phyloP scores from a whole-genome alignment of 169 alveolate genomes.

The Babesia caballi region DNA sequence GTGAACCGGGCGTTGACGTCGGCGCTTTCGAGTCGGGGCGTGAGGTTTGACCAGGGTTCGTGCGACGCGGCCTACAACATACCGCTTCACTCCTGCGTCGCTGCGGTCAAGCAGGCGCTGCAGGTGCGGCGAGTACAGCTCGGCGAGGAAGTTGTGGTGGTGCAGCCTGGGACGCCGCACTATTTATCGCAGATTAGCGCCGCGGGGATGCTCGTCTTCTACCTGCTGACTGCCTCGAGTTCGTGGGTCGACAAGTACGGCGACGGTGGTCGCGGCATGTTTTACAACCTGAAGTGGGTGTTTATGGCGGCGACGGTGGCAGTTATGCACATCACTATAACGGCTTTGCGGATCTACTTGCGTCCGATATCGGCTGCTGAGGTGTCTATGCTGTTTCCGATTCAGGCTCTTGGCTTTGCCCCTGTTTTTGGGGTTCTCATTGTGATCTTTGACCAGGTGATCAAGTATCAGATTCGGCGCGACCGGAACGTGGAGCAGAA shows the following conservation, averaged over 20 bases:
- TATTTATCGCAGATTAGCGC: slow-evolving; percentile 31
- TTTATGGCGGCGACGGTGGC: background rate
- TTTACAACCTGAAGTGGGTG: slow-evolving; percentile 44
- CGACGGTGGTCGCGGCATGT: background rate
- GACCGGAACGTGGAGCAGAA: slow-evolving; percentile 60
- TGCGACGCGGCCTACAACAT: background rate
- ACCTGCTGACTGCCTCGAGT: slow-evolving; percentile 27
- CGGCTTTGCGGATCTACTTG: slow-evolving; percentile 1
- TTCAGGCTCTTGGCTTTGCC: background rate
- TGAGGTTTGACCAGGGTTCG: background rate
- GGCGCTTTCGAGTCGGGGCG: background rate
- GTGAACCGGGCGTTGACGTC: background rate
- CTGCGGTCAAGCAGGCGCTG: background rate
- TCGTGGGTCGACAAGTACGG: slow-evolving; percentile 62
- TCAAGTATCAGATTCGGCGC: slow-evolving; percentile 28
- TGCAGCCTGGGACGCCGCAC: slow-evolving; percentile 1
- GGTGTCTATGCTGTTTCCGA: background rate
- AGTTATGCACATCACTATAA: slow-evolving; percentile 1
- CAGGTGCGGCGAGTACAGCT: background rate
- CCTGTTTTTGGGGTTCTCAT: slow-evolving; percentile 27
- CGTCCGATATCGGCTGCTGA: background rate
- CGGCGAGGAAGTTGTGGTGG: background rate
- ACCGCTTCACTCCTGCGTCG: background rate
- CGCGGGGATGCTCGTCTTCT: slow-evolving; percentile 28
- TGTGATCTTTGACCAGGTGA: slow-evolving; percentile 32